Evolutionary conservation across 2,329 filamentous ascomycete genomes (phyloP).

Genomic region (Paracorniculantispora psalliotae): DNA sequence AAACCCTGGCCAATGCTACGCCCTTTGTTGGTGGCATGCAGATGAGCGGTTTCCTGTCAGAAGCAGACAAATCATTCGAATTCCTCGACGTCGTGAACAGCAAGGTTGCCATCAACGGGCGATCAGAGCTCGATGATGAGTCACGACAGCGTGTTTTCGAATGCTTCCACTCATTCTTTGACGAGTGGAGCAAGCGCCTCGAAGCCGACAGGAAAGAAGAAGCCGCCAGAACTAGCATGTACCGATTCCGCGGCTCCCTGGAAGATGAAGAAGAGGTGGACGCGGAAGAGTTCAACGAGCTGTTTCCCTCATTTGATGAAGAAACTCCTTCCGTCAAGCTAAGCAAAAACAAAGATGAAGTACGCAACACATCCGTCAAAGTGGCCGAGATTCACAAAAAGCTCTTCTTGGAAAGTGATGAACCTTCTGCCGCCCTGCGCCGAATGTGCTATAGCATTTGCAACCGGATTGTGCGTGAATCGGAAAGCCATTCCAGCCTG

Average conservation of each 20-base stretch:
- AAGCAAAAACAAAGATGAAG: conserved; percentile 32
- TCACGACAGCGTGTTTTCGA: conserved; percentile 55
- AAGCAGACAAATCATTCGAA: conserved; percentile 35
- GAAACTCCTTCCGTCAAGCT: conserved; percentile 30
- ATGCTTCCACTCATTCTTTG: conserved; percentile 68
- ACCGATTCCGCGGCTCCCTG: conserved; percentile 73
- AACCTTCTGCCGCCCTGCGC: conserved; percentile 38
- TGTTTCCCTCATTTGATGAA: conserved; percentile 76
- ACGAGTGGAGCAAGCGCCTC: conserved; percentile 74
- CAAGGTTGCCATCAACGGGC: conserved; percentile 43
- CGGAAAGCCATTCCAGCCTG: conserved; percentile 23
- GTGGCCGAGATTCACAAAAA: conserved; percentile 57
- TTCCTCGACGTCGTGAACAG: conserved; percentile 45
- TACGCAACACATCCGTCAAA: conserved; percentile 53
- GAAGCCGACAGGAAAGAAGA: conserved; percentile 71
- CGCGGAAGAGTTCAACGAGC: conserved; percentile 66
- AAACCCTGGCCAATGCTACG: conserved; percentile 39
- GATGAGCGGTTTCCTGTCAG: neutral
- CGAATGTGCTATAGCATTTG: conserved; percentile 41
- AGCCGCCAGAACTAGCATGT: conserved; percentile 69
- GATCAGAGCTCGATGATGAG: conserved; percentile 33
- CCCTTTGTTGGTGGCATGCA: conserved; percentile 52
- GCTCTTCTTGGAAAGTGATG: conserved; percentile 43
- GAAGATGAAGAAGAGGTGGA: conserved; percentile 73
- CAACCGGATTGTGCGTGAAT: conserved; percentile 30